Base-by-base conservation (phyloP, 2,329 filamentous ascomycete genomes). In the Ophiosphaerella narmari region DNA sequence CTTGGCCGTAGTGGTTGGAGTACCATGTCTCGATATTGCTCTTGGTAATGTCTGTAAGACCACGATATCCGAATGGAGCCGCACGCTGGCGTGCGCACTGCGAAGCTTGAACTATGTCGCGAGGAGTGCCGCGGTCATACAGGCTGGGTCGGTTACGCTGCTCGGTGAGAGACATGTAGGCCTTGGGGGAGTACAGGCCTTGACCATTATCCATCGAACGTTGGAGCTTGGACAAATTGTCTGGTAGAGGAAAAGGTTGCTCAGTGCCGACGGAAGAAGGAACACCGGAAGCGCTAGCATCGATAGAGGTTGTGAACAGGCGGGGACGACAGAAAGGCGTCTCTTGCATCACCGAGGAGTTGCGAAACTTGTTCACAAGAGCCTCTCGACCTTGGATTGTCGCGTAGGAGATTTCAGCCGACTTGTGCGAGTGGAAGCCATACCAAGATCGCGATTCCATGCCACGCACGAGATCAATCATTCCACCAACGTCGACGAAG, bases 281-380 rank as follows among this genome's bases (percentile, higher is more conserved):
- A 23, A 57, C 54, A 18, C 52, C 40, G 34, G 78, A 51, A 72
- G 71, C 2, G 75, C 79, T 4, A 43, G 78, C 76, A 7, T 78
- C 77, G 29, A 67, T 70, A 18, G 74, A 68, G 35, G 82, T 80
- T 53, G 78, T 76, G 72, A 82, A 87, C 5, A 73, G 46, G 35
- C 95, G 95, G 0, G 94, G 94, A 1, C 91, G 86, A 65, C 91
- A 96, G 44, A 88, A 86, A 0, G 85, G 80, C 9, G 86, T 83
- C 74, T 97, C 92, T 1, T 93, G 80, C 91, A 97, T 97, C 26
- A 99, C 91, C 0, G 91, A 93, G 34, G 91, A 96, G 77, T 99
- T 99, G 32, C 94, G 87, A 68, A 99, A 99, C 70, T 97, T 97
- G 71, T 95, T 89, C 6, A 97, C 85, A 0, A 97, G 80, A 57